Evolutionary conservation across 768 basidiomycete genomes (phyloP), one percentile per base, ranked within the genome.

Genomic region (Trametopsis cervina): DNA sequence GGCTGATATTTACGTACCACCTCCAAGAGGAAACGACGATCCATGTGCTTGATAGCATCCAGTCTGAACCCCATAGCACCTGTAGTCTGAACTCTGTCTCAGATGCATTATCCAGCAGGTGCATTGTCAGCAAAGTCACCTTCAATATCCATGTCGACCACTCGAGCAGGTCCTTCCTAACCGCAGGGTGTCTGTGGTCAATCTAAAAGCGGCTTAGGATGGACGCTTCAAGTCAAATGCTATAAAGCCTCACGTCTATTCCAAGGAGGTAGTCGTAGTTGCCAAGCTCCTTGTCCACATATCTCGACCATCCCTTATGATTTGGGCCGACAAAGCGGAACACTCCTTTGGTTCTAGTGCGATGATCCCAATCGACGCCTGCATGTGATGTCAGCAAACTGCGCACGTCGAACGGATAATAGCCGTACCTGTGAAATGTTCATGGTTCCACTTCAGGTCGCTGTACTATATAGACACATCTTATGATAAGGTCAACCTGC

Each of bases 11-110:
- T 4, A 63, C 76, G 62, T 54, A 89, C 89, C 67, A 87, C 90
- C 27, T 75, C 70, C 2, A 77, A 58, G n/a, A 86, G 64, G 56
- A 89, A 90, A 20, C 68, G 66, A 48, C 74, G 69, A 63, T 92
- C 88, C 42, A 88, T 82, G 55, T 96, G 93, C 62, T 95, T 96
- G 54, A 93, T 86, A 15, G 92, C 93, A 60, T 95, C 93, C 23
- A 95, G 72, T 42, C 91, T 76, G 63, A 93, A 91, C 11, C 92
- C 93, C 25, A 66, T 64, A 10, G 77, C 82, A 6, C 76, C 77
- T 2, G 82, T 86, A 1, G 77, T 81, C 87, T 89, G 44, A 18
- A 24, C 7, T 33, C 9, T 27, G 4, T 22, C 4, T 47, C 39
- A 40, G 17, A 35, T 24, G 33, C 9, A n/a, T 15, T 13, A 17